Evolutionary conservation across 139 green algal genomes (phyloP).

Genomic region (Chlamydomonas sp.): DNA sequence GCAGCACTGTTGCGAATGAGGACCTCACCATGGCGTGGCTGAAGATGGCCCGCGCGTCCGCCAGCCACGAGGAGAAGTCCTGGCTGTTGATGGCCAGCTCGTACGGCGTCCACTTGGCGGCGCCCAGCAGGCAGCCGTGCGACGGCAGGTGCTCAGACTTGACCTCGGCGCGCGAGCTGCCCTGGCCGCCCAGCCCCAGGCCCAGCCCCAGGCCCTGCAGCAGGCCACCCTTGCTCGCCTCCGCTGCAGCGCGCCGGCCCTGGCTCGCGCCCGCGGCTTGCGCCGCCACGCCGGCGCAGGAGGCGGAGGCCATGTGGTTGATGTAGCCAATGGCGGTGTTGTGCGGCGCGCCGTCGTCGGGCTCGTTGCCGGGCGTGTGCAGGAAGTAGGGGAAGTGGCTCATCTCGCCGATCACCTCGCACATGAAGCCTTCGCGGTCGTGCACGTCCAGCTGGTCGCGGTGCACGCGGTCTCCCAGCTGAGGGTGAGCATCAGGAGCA

Average conservation of each 20-base stretch:
- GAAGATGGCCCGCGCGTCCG: slow-evolving; percentile 34
- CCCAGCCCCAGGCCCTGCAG: too few species aligned
- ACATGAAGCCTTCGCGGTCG: slow-evolving; percentile 41
- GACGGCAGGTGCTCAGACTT: neutral
- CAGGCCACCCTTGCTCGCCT: too few species aligned
- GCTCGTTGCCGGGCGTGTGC: neutral
- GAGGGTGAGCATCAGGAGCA: neutral
- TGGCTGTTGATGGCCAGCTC: slow-evolving; percentile 40
- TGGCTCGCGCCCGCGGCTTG: neutral
- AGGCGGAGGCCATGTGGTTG: slow-evolving; percentile 29
- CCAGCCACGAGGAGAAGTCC: slow-evolving; percentile 45
- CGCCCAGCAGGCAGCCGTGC: slow-evolving; percentile 2
- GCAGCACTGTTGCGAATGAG: too few species aligned
- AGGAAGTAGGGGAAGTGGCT: slow-evolving; percentile 28
- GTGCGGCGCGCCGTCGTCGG: slow-evolving; percentile 15
- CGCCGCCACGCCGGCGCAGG: neutral
- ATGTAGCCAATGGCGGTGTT: slow-evolving; percentile 34
- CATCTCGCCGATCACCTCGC: slow-evolving; percentile 41
- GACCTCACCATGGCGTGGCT: slow-evolving; percentile 2
- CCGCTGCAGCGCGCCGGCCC: too few species aligned
- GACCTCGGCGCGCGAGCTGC: neutral
- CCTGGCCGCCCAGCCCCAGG: neutral
- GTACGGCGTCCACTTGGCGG: slow-evolving; percentile 42
- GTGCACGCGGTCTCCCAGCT: slow-evolving; percentile 29
- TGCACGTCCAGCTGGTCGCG: slow-evolving; percentile 37